Base-by-base conservation (phyloP, 1,284 basidiomycete genomes). In the Trametes pubescens region DNA sequence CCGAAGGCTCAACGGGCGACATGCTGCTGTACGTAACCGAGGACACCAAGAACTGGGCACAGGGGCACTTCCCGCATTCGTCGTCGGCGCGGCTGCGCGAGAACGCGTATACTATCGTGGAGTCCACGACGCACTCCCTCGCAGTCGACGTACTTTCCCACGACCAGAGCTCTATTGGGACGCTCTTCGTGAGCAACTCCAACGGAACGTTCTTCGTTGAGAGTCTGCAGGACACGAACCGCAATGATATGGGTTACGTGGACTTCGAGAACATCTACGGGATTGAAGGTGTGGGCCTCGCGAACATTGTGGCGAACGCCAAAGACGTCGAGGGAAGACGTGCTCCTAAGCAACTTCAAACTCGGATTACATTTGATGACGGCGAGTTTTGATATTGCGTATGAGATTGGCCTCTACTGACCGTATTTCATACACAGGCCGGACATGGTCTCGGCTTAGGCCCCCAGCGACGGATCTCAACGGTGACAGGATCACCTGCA, bases 151-250 rank as follows among this genome's bases (percentile, higher is more conserved):
- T 99, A 55, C 85, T 96, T 59, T 82, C 93, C 4, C 88, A 92
- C 59, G 89, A 94, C 57, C 80, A 82, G 47, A 84, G 85, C 64
- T 82, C 86, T 10, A 88, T 96, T 22, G 97, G 97, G 1, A 97
- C 95, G 2, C 81, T 99, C 5, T 99, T 98, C 79, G 91, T 97
- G 52, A 94, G 91, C 76, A 97, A 98, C 77, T 93, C 91, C 46
- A 94, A 98, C 68, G 98, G 98, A 2, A 97, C 94, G 10, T 95
- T 90, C 78, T 99, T 99, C 75, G 92, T 96, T n/a, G 86, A 96
- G 77, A 92, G 92, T 72, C 81, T 99, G 59, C 86, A 89, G 73
- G 90, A 96, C 74, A 99, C 97, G 9, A 96, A 97, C 75, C 84
- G 97, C 51, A 98, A 98, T 74, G 81, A 86, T 51, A 79, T 84